These are phyloP conservation scores for Backusella psychrophila DNA, from an alignment of 192 early-diverging fungal genomes.

Conservation along the genomic window DNA sequence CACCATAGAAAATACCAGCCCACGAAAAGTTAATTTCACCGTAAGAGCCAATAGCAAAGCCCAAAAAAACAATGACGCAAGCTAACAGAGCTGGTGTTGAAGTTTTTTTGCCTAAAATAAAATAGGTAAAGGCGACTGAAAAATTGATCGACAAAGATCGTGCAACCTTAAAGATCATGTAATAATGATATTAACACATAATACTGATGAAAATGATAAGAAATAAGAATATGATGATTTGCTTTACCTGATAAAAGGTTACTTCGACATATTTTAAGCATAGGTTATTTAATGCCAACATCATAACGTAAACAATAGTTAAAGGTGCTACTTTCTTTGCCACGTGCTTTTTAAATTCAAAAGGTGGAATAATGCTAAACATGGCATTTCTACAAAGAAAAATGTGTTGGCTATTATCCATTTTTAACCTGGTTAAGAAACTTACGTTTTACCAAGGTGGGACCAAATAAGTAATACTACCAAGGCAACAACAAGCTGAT, in stretches of 20 bases:
- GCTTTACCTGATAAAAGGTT: slow-evolving; percentile 55
- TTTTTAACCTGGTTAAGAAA: not conserved
- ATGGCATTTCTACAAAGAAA: slow-evolving; percentile 30
- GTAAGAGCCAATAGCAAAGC: slow-evolving; percentile 62
- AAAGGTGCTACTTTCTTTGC: slow-evolving; percentile 53
- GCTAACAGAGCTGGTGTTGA: slow-evolving; percentile 49
- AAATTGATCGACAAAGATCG: slow-evolving; percentile 66
- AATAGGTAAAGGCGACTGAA: slow-evolving; percentile 60
- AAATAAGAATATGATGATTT: not conserved
- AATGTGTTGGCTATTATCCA: not conserved
- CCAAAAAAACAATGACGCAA: slow-evolving; percentile 56
- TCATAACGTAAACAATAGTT: slow-evolving; percentile 62
- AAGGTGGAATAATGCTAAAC: slow-evolving; percentile 61
- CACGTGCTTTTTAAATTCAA: slow-evolving; percentile 52
- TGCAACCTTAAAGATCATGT: slow-evolving; percentile 42
- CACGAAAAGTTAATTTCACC: slow-evolving; percentile 68
- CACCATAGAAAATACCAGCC: slow-evolving; percentile 58
- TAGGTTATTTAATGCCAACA: slow-evolving; percentile 64
- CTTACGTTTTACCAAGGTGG: slow-evolving; percentile 51
- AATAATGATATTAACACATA: not conserved
- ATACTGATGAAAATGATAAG: not conserved
- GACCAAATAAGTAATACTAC: slow-evolving; percentile 51
- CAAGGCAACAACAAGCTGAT: slow-evolving; percentile 57
- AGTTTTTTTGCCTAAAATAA: slow-evolving; percentile 54
- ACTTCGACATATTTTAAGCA: slow-evolving; percentile 66